Percentiles rank a stretch among this genome's conserved stretches.
phyloP scores from a whole-genome alignment of 2,329 filamentous ascomycete genomes.

The Arthroderma sp. region DNA sequence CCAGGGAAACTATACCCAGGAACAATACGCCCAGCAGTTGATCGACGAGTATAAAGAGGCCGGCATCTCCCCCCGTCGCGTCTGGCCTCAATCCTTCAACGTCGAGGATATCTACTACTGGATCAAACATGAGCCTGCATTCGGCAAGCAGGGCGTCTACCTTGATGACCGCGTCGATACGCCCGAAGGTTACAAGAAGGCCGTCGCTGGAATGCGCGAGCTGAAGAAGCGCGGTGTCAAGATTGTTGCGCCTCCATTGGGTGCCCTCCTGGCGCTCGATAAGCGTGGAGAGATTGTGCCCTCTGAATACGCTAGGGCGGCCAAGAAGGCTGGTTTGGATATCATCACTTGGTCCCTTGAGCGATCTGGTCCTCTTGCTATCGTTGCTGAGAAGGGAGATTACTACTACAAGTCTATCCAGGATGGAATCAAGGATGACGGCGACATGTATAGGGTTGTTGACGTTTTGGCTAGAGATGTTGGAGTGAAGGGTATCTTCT shows the following conservation, averaged over 20 bases:
- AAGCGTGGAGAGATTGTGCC: slow-evolving; percentile 39
- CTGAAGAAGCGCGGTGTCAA: slow-evolving; percentile 47
- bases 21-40: slow-evolving; percentile 51
- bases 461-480: slow-evolving; percentile 51
- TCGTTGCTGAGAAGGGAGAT: slow-evolving; percentile 35
- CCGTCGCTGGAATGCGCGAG: slow-evolving; percentile 42
- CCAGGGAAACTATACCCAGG: slow-evolving; percentile 48
- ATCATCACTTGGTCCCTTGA: slow-evolving; percentile 59
- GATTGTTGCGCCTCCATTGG: slow-evolving; percentile 50
- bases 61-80: slow-evolving; percentile 40
- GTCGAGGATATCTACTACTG: slow-evolving; percentile 53
- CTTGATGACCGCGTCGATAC: slow-evolving; percentile 51
- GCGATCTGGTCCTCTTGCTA: slow-evolving; percentile 46
- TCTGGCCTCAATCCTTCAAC: slow-evolving; percentile 55
- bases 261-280: slow-evolving; percentile 44
- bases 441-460: slow-evolving; percentile 53
- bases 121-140: slow-evolving; percentile 48
- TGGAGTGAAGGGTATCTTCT: slow-evolving; percentile 49
- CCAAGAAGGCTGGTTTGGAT: slow-evolving; percentile 48
- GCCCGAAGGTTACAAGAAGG: slow-evolving; percentile 36
- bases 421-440: slow-evolving; percentile 46
- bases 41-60: slow-evolving; percentile 46
- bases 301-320: slow-evolving; percentile 48
- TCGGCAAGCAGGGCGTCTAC: slow-evolving; percentile 49
- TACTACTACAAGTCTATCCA: slow-evolving; percentile 43